Evolutionary conservation across 2,329 filamentous ascomycete genomes (phyloP).

Genomic region (Dothistroma septosporum): DNA sequence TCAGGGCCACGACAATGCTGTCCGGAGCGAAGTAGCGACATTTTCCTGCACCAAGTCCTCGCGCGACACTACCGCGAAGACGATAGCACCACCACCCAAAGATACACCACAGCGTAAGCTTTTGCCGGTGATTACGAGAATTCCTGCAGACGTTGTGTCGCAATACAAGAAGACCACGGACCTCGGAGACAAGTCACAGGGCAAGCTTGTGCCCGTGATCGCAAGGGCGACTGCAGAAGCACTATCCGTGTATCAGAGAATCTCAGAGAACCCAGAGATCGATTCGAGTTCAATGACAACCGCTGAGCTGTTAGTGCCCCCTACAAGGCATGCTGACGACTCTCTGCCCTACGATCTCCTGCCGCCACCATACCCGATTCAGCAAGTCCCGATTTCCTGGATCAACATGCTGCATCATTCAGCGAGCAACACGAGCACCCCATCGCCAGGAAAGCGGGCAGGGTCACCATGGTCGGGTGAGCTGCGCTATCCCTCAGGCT

Average conservation of each 20-base stretch:
- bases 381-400: not conserved
- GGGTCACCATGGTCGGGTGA: not conserved
- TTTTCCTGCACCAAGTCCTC: not conserved
- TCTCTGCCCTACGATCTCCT: not conserved
- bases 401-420: constrained; percentile 13
- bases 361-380: not conserved
- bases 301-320: not conserved
- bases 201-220: not conserved
- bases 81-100: not conserved
- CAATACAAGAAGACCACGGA: not conserved
- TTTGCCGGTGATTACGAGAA: not conserved
- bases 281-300: not conserved
- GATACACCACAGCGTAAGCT: not conserved
- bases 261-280: not conserved
- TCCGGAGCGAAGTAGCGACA: not conserved
- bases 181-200: not conserved
- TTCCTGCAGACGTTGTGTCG: not conserved
- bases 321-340: not conserved
- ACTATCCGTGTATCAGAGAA: not conserved
- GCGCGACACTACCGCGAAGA: not conserved
- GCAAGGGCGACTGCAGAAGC: not conserved
- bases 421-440: not conserved
- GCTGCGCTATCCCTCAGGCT: constrained; percentile 7
- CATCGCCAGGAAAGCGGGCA: not conserved
- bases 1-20: not conserved